A percentile compares a stretch with the other conserved stretches of the same genome.
Evolutionary conservation across 2,329 filamentous ascomycete genomes (phyloP).

Genomic region (Aquanectria penicillioides): DNA sequence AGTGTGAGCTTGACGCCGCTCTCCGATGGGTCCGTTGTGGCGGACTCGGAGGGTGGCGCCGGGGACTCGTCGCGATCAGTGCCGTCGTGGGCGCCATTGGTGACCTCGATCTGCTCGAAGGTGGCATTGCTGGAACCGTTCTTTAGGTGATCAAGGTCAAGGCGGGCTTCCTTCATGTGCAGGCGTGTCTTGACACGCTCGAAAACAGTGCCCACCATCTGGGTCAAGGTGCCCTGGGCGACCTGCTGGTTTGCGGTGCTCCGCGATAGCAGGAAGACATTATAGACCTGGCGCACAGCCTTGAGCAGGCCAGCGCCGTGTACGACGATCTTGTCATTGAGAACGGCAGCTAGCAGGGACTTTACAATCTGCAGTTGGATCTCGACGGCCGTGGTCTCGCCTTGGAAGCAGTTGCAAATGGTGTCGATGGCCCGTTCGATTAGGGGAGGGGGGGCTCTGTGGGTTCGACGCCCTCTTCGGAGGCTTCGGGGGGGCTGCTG

Average conservation of each 20-base stretch:
- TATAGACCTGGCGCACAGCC: constrained; percentile 97
- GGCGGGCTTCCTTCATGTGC: constrained; percentile 84
- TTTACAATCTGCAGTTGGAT: constrained; percentile 99
- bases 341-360: constrained; percentile 90
- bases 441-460: constrained; percentile 68
- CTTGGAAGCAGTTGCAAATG: constrained; percentile 99
- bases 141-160: constrained; percentile 65
- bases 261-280: constrained; percentile 96
- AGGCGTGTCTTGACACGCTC: constrained; percentile 90
- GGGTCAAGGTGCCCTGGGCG: constrained; percentile 93
- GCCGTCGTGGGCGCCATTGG: constrained; percentile 50
- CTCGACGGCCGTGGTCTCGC: constrained; percentile 90
- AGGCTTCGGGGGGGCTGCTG: constrained; percentile 49
- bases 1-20: constrained; percentile 68
- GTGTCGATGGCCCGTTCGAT: constrained; percentile 99
- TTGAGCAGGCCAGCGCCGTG: constrained; percentile 96
- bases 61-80: constrained; percentile 50
- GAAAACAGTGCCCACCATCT: constrained; percentile 99
- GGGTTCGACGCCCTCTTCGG: constrained; percentile 52
- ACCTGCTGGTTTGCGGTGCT: constrained; percentile 96
- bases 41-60: constrained; percentile 41
- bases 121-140: constrained; percentile 63
- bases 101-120: constrained; percentile 57
- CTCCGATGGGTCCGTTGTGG: constrained; percentile 43
- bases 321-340: constrained; percentile 99